Percentiles rank a stretch among this genome's conserved stretches.
Evolutionary conservation across 306 rosid genomes (phyloP).

Genomic region (Rosa chinensis): DNA sequence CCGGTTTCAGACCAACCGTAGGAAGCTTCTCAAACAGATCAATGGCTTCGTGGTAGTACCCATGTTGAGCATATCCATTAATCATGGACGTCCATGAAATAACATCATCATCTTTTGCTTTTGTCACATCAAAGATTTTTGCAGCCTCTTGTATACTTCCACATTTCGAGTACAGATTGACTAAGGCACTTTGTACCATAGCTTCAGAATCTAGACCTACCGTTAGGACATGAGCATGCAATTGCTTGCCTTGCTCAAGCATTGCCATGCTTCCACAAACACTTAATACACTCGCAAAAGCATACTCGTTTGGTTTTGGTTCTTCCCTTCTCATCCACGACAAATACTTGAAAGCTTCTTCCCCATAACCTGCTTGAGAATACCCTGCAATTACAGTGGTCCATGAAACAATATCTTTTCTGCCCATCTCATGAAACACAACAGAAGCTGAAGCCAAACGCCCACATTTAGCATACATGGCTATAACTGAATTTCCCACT

Average conservation of each 20-base stretch:
- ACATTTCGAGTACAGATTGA: conserved; percentile 73
- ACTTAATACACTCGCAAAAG: conserved; percentile 71
- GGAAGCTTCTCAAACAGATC: conserved; percentile 58
- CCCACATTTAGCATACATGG: conserved; percentile 72
- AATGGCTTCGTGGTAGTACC: conserved; percentile 68
- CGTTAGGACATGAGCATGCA: conserved; percentile 65
- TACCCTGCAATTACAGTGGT: conserved; percentile 74
- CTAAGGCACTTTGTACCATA: conserved; percentile 63
- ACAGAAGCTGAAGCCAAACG: conserved; percentile 52
- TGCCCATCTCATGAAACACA: conserved; percentile 49
- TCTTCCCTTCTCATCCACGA: conserved; percentile 77
- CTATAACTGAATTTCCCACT: conserved; percentile 65
- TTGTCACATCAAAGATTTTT: conserved; percentile 38
- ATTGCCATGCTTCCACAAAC: conserved; percentile 77
- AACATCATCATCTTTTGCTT: conserved; percentile 38
- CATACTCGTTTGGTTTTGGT: conserved; percentile 65
- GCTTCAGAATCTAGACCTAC: conserved; percentile 54
- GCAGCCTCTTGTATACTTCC: conserved; percentile 70
- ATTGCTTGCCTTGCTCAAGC: conserved; percentile 76
- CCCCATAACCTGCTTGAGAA: conserved; percentile 72
- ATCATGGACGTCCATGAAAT: conserved; percentile 87
- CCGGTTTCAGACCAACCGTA: conserved; percentile 56
- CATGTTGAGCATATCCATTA: conserved; percentile 71
- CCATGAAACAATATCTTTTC: conserved; percentile 79
- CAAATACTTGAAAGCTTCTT: conserved; percentile 65